These are phyloP conservation scores for Kitagawia praeruptora DNA, from an alignment of 129 eudicot species.

Conservation along the genomic window DNA sequence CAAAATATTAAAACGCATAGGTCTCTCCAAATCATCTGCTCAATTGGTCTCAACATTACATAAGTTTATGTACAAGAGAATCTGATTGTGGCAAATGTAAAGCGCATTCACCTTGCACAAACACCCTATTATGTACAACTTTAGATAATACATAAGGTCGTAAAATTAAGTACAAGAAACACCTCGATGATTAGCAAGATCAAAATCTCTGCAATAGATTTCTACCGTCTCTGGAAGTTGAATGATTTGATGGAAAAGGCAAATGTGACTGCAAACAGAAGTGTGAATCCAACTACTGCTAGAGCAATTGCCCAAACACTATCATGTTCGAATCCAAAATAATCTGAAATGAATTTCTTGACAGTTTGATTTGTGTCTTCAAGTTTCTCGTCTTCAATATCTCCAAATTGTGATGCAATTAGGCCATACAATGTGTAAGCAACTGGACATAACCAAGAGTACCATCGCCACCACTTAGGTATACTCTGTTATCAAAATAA, in stretches of 20 bases:
- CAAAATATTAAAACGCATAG: neutral
- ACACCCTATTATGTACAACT: neutral
- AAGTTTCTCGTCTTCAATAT: neutral
- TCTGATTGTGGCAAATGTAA: neutral
- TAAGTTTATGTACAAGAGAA: neutral
- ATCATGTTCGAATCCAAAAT: neutral
- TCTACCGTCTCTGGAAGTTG: conserved; percentile 8
- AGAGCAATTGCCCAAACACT: neutral
- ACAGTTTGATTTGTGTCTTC: neutral
- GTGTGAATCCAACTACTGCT: conserved; percentile 1
- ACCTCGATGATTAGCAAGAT: neutral
- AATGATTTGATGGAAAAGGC: neutral
- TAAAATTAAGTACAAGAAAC: no score
- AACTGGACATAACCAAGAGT: conserved; percentile 1
- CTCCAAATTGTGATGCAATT: conserved; percentile 5
- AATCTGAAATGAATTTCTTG: neutral
- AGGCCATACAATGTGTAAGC: conserved; percentile 6
- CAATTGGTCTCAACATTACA: neutral
- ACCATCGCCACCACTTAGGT: conserved; percentile 6
- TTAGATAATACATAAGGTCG: no score
- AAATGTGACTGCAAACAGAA: conserved; percentile 2
- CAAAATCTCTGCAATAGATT: neutral
- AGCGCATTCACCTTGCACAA: neutral
- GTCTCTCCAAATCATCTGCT: neutral
- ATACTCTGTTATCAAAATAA: neutral